Evolutionary conservation across 257 asterid genomes (phyloP), one percentile per base, ranked within the genome.

Genomic region (Gynochthodes officinalis): DNA sequence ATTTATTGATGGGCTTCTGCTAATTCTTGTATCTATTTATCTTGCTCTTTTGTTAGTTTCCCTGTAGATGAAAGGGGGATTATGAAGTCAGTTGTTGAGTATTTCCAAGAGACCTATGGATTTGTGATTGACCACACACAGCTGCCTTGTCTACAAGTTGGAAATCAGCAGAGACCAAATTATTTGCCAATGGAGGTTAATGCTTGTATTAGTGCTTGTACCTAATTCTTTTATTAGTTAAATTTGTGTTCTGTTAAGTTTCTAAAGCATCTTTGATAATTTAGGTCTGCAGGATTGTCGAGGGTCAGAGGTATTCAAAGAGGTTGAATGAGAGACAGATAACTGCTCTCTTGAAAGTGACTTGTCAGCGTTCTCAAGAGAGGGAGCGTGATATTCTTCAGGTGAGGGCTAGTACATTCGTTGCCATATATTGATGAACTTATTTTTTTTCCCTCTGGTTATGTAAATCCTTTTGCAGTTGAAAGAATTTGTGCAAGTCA

Each of bases 121-220:
- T 87, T 88, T 77, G 86, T 85, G 12, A 94, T 94, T 77, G 92
- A 85, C 54, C 92, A 88, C 58, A 84, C 89, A 0, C 96, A 89
- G 42, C 83, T 90, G 88, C 98, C 98, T 67, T 94, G 97, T 69
- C 83, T 94, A 65, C 98, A 91, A 91, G 98, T 94, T 64, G 98
- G 97, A 69, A 94, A 89, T 82, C 84, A 87, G 64, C 95, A 84
- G 58, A 83, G 97, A 75, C 96, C 96, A 54, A 91, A 94, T 80
- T 94, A 88, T 74, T 72, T 94, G 73, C 98, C 99, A 0, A 90
- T 95, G 98, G 99, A 95, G 97, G 99, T 94, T 57, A 57, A 23
- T 6, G 7, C n/a, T 37, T 73, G 25, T 28, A 69, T 42, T 63
- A 64, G 35, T 54, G 4, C 64, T n/a, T 50, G 7, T 70, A 9